Percentiles rank a stretch among this genome's conserved stretches.
Evolutionary conservation across 2,329 filamentous ascomycete genomes (phyloP).

Genomic region (Erysiphe pulchra): DNA sequence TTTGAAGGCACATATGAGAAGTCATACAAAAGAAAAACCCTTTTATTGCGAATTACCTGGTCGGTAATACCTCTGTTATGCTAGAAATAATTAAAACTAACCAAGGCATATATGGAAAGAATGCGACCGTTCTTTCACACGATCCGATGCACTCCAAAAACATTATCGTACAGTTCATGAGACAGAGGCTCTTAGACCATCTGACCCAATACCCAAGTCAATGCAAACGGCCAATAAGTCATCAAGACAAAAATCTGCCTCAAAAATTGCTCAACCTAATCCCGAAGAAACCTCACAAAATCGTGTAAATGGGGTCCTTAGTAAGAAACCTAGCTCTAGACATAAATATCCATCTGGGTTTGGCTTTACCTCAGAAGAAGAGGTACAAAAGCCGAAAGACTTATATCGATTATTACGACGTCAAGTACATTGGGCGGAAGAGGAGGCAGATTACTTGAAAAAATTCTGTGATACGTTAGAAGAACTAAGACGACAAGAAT

Average conservation of each 20-base stretch:
- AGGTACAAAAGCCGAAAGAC: conserved; percentile 32
- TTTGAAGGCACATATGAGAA: conserved; percentile 88
- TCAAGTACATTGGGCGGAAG: conserved; percentile 47
- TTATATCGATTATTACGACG: conserved; percentile 35
- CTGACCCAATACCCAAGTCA: conserved; percentile 47
- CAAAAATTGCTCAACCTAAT: conserved; percentile 27
- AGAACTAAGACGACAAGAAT: conserved; percentile 40
- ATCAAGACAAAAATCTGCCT: conserved; percentile 18
- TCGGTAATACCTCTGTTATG: conserved; percentile 18
- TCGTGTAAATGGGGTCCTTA: conserved; percentile 13
- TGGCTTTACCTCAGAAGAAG: conserved; percentile 39
- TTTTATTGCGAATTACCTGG: conserved; percentile 91
- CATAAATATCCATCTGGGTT: conserved; percentile 18
- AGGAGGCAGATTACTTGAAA: conserved; percentile 36
- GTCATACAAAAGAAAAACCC: conserved; percentile 91
- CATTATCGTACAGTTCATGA: conserved; percentile 98
- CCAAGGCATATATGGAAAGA: conserved; percentile 25
- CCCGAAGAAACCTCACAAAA: conserved; percentile 26
- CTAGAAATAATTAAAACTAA: background rate
- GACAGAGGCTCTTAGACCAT: conserved; percentile 71
- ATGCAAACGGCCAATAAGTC: conserved; percentile 22
- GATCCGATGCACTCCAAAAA: conserved; percentile 86
- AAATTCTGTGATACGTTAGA: conserved; percentile 41
- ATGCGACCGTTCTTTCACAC: conserved; percentile 88
- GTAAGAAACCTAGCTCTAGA: conserved; percentile 3